These are phyloP conservation scores for Eucalyptus brandiana DNA, from an alignment of 345 rosid species.

Conservation along the genomic window DNA sequence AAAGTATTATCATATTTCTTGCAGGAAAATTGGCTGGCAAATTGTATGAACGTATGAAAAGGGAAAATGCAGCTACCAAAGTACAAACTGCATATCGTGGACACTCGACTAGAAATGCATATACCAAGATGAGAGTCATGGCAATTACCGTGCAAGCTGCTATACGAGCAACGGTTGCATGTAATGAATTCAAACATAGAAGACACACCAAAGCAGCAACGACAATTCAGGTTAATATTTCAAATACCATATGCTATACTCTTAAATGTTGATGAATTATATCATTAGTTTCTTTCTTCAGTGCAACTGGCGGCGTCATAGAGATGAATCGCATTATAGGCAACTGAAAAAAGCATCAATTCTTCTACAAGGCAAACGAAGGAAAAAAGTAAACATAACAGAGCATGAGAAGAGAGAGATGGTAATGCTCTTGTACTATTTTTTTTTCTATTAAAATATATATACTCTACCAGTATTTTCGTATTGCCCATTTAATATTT, in stretches of 20 bases:
- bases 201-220: conserved; percentile 26
- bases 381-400: neutral
- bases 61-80: conserved; percentile 48
- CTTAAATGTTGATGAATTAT: neutral
- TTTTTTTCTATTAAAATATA: neutral
- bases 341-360: neutral
- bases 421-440: neutral
- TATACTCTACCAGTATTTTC: neutral
- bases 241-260: neutral
- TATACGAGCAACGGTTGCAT: conserved; percentile 40
- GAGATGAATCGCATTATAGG: neutral
- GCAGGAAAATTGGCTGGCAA: conserved; percentile 43
- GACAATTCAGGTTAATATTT: conserved; percentile 42
- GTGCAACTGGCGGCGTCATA: conserved; percentile 1
- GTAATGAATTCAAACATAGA: conserved; percentile 21
- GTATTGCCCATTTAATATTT: neutral
- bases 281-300: neutral
- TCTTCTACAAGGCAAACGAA: neutral
- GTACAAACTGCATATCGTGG: conserved; percentile 69
- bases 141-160: conserved; percentile 57
- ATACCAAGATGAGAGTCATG: conserved; percentile 21
- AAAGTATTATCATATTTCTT: neutral
- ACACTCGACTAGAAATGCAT: conserved; percentile 36
- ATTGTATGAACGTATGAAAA: conserved; percentile 21
- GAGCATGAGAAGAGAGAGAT: neutral